Evolutionary conservation across 441 rosid genomes (phyloP), one percentile per base, ranked within the genome.

Genomic region (Adansonia rubrostipa): DNA sequence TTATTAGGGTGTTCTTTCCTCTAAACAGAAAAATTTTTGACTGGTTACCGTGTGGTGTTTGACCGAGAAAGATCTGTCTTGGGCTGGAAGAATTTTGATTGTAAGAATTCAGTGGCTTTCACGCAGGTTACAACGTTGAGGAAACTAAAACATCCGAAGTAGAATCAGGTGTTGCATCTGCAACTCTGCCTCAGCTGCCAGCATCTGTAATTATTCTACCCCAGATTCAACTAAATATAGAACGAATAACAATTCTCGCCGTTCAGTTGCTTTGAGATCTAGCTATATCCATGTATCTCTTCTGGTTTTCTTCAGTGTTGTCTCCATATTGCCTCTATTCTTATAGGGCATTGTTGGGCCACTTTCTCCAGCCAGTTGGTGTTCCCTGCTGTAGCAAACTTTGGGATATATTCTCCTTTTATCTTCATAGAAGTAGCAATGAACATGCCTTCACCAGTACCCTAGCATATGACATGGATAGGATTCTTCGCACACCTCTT

Each of bases 71-170:
- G 87, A 65, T 88, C 88, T 19, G 74, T 88, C 63, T 86, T 92
- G 80, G 96, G 96, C 40, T 91, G 97, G 98, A 90, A 88, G 91
- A 88, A 87, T 84, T 88, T 89, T 74, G 85, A 95, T 79, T 91
- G 96, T 92, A 80, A 82, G 96, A 57, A 19, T 19, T 51, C 69
- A 2, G 5, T 33, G 47, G 60, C 69, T 61, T 51, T 48, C 24
- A 64, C 74, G 78, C 89, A 91, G 98, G 97, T 82, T 92, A 91
- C 71, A 90, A 91, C 67, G 70, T 80, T 10, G 92, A 91, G 80
- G 89, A 87, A 70, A 63, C 80, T 56, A 77, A 71, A 19, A 53
- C 44, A 1, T 77, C 80, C 15, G 83, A 71, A 13, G 74, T 73
- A 28, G 80, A 85, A 85, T 80, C 92, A 42, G 85, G 80, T 67